Evolutionary conservation across 2,329 filamentous ascomycete genomes (phyloP).

Genomic region (Diaporthe aspalathi): DNA sequence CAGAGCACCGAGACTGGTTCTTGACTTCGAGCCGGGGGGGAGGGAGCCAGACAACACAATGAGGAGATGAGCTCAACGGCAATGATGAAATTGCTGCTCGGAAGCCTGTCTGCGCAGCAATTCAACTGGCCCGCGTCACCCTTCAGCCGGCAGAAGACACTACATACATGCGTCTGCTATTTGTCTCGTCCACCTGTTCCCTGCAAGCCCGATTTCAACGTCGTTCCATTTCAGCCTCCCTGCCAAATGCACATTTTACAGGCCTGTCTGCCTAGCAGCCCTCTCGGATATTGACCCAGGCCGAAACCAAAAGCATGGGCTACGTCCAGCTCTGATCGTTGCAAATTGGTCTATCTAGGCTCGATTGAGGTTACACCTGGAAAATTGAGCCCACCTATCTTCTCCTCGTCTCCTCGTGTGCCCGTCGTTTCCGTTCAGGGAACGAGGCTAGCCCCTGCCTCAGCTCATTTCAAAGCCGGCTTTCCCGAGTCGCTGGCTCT

Average conservation of each 20-base stretch:
- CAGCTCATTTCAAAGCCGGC: slow-evolving; percentile 32
- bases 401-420: not conserved
- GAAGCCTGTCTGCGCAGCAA: slow-evolving; percentile 20
- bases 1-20: not conserved
- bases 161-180: slow-evolving; percentile 11
- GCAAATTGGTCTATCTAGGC: slow-evolving; percentile 1
- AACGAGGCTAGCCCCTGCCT: slow-evolving; percentile 23
- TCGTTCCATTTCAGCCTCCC: slow-evolving; percentile 33
- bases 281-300: slow-evolving; percentile 11
- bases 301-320: not conserved
- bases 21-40: not conserved
- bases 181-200: not conserved
- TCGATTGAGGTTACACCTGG: not conserved
- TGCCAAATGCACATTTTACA: slow-evolving; percentile 8
- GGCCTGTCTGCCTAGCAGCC: not conserved
- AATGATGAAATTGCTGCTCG: slow-evolving; percentile 25
- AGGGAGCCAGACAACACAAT: not conserved
- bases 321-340: not conserved
- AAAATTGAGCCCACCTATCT: slow-evolving; percentile 15
- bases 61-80: slow-evolving; percentile 26
- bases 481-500: slow-evolving; percentile 34
- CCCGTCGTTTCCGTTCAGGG: slow-evolving; percentile 35
- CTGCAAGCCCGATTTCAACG: slow-evolving; percentile 30
- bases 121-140: slow-evolving; percentile 18
- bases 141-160: slow-evolving; percentile 10